Evolutionary conservation across 169 alveolate species (phyloP).

Genomic region (Plasmodium sp.): DNA sequence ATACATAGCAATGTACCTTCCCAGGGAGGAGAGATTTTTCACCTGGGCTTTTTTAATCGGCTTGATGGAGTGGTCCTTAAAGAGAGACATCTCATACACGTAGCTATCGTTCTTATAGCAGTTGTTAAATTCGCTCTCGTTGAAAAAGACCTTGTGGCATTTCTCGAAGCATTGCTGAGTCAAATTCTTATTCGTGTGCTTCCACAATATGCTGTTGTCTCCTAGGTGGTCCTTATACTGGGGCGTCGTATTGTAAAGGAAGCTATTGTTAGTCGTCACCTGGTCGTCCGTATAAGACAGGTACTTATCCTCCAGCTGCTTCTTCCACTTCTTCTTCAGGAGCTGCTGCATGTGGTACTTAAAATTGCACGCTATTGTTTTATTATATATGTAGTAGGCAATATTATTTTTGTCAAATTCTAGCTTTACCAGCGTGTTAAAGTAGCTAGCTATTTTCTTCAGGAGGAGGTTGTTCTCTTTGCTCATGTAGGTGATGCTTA

Average conservation of each 20-base stretch:
- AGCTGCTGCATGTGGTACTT: background rate
- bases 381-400: slow-evolving; percentile 17
- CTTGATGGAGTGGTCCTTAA: background rate
- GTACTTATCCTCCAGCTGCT: background rate
- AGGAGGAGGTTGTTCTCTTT: background rate
- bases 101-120: background rate
- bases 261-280: background rate
- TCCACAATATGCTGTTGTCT: slow-evolving; percentile 24
- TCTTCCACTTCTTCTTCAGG: background rate
- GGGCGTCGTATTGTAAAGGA: background rate
- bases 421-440: background rate
- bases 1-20: slow-evolving; percentile 2
- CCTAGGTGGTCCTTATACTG: background rate
- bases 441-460: slow-evolving; percentile 11
- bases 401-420: slow-evolving; percentile 24
- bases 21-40: slow-evolving; percentile 17
- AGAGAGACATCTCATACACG: slow-evolving; percentile 16
- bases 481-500: background rate
- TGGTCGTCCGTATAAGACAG: background rate
- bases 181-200: slow-evolving; percentile 11
- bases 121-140: slow-evolving; percentile 2
- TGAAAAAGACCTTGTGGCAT: slow-evolving; percentile 28
- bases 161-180: background rate
- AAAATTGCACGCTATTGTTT: slow-evolving; percentile 30
- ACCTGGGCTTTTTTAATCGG: background rate